Conservation (phyloP, 2,329 filamentous ascomycete species). For the Curvularia verruculosa region DNA sequence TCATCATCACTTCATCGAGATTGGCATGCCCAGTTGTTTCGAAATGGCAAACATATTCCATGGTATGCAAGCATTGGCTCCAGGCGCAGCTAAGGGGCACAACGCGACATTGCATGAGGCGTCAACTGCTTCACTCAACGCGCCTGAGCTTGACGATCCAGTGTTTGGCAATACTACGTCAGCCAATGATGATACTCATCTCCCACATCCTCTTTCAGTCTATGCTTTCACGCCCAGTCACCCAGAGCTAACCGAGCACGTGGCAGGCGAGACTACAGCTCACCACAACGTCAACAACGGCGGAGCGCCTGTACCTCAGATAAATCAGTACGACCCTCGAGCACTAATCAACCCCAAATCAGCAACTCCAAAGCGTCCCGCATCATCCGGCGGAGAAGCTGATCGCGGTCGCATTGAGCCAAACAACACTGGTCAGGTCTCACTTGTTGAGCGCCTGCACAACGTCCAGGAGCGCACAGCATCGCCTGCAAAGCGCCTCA, state of each 20-base stretch:
- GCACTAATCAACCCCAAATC: slow-evolving; percentile 46
- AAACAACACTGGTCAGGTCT: slow-evolving; percentile 55
- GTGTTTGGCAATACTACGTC: neutral
- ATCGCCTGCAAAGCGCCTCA: slow-evolving; percentile 54
- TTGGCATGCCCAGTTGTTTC: neutral
- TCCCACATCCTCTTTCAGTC: neutral
- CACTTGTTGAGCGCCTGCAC: slow-evolving; percentile 77
- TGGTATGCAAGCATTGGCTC: slow-evolving; percentile 3
- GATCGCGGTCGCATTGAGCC: slow-evolving; percentile 34
- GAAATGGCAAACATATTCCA: neutral
- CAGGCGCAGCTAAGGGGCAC: slow-evolving; percentile 4
- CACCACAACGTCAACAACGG: slow-evolving; percentile 16
- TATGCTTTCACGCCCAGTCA: slow-evolving; percentile 7
- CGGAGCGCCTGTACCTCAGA: slow-evolving; percentile 19
- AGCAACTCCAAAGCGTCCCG: slow-evolving; percentile 39
- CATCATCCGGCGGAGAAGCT: slow-evolving; percentile 25
- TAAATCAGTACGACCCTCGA: slow-evolving; percentile 34
- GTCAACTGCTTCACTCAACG: slow-evolving; percentile 1
- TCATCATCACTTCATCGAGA: neutral
- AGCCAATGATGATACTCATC: neutral
- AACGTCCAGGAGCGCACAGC: slow-evolving; percentile 71
- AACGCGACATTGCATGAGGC: neutral
- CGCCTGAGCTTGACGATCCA: neutral
- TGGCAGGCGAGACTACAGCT: slow-evolving; percentile 28
- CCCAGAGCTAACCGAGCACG: slow-evolving; percentile 27